Percentiles rank a stretch among this genome's conserved stretches.
Evolutionary conservation across 2,329 filamentous ascomycete species (phyloP).

Genomic region (Sporothrix brasiliensis): DNA sequence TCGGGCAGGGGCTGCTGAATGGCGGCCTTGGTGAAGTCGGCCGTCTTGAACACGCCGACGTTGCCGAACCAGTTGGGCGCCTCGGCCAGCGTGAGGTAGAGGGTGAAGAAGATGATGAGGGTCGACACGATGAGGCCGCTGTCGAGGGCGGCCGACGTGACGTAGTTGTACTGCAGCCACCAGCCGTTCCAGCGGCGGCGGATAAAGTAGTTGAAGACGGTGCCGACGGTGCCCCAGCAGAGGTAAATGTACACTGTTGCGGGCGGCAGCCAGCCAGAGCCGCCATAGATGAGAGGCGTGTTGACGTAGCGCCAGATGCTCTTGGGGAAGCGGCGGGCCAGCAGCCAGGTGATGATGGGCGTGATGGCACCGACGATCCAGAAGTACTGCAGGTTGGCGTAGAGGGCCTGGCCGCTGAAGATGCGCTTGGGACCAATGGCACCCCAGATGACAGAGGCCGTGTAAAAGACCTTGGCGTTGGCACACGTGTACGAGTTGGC

Average conservation of each 20-base stretch:
- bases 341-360: conserved; percentile 65
- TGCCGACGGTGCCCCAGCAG: conserved; percentile 69
- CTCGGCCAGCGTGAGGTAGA: conserved; percentile 61
- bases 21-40: conserved; percentile 30
- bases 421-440: conserved; percentile 71
- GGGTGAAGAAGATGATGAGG: conserved; percentile 69
- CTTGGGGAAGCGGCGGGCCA: conserved; percentile 64
- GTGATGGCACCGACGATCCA: conserved; percentile 67
- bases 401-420: conserved; percentile 65
- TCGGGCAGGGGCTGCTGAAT: conserved; percentile 29
- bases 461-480: conserved; percentile 63
- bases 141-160: conserved; percentile 71
- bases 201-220: conserved; percentile 69
- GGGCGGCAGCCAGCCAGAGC: conserved; percentile 65
- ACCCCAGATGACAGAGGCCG: conserved; percentile 72
- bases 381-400: conserved; percentile 68
- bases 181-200: conserved; percentile 67
- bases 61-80: conserved; percentile 68
- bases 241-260: conserved; percentile 73
- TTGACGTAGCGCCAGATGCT: conserved; percentile 67
- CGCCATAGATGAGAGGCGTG: conserved; percentile 69
- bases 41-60: conserved; percentile 38
- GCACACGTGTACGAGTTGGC: conserved; percentile 61
- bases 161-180: conserved; percentile 80
- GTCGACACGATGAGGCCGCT: conserved; percentile 67